These are phyloP conservation scores for Brettanomyces naardenensis DNA, from an alignment of 805 yeast genomes.

Conservation along the genomic window DNA sequence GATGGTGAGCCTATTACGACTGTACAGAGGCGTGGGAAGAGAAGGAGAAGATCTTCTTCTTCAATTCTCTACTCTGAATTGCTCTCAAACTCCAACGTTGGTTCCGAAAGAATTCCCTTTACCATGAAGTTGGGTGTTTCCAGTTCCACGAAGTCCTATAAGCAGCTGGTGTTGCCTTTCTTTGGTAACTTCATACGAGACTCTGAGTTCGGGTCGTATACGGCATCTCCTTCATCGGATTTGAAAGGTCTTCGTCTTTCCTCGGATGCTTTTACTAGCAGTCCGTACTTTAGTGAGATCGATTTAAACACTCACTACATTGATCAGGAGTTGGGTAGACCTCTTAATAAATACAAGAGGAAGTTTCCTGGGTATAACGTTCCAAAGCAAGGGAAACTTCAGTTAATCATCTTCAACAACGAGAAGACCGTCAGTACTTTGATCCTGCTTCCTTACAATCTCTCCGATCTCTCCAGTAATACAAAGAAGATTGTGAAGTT, in stretches of 20 bases:
- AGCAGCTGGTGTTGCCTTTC: constrained; percentile 15
- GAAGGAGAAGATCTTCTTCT: constrained; percentile 16
- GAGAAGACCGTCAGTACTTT: constrained; percentile 20
- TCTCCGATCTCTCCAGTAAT: constrained; percentile 16
- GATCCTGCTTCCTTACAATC: constrained; percentile 21
- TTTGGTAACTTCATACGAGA: constrained; percentile 17
- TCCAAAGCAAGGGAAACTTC: constrained; percentile 22
- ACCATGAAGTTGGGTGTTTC: constrained; percentile 20
- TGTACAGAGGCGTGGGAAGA: no score
- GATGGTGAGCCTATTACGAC: no score
- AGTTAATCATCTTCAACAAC: constrained; percentile 23
- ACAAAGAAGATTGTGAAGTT: constrained; percentile 22
- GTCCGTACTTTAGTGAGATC: constrained; percentile 27
- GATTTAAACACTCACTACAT: constrained; percentile 21
- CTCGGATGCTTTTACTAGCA: neutral
- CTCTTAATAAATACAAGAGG: constrained; percentile 9
- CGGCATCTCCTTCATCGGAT: neutral
- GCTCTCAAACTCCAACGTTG: constrained; percentile 9
- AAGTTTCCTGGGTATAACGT: constrained; percentile 23
- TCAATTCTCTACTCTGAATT: constrained; percentile 17
- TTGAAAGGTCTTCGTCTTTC: neutral
- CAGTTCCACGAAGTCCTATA: constrained; percentile 4
- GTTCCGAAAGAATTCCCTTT: constrained; percentile 17
- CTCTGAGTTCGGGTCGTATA: neutral
- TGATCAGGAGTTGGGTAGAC: constrained; percentile 10